phyloP scores from a whole-genome alignment of 1,284 basidiomycete species.

The Pseudozyma pruni region DNA sequence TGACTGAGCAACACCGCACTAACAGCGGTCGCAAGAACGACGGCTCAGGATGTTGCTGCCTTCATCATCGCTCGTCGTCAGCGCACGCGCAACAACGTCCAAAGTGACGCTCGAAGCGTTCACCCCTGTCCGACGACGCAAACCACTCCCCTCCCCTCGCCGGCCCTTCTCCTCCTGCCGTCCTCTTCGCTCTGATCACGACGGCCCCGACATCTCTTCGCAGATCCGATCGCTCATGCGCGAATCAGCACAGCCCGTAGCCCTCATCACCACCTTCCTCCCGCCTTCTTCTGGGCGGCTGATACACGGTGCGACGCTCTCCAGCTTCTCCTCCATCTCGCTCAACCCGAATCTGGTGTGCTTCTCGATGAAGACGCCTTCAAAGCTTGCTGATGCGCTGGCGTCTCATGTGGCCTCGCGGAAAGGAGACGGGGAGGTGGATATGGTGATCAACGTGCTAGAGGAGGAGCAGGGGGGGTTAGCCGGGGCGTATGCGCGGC shows the following conservation, averaged over 20 bases:
- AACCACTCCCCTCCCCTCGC: too few relatives aligned
- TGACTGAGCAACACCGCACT: too few relatives aligned
- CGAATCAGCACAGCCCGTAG: slow-evolving; percentile 36
- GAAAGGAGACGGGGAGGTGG: slow-evolving; percentile 6
- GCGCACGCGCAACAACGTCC: slow-evolving; percentile 19
- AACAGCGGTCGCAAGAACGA: too few relatives aligned
- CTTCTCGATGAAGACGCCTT: slow-evolving; percentile 39
- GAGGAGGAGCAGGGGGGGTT: slow-evolving; percentile 3
- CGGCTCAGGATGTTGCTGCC: not conserved
- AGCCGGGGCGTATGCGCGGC: slow-evolving; percentile 26
- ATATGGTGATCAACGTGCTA: slow-evolving; percentile 24
- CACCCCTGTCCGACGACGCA: not conserved
- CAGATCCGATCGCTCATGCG: slow-evolving; percentile 39
- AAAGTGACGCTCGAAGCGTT: slow-evolving; percentile 27
- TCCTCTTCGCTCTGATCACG: not conserved
- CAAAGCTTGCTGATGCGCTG: slow-evolving; percentile 24
- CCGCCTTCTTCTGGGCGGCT: not conserved
- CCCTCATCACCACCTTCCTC: slow-evolving; percentile 35
- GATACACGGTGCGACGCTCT: slow-evolving; percentile 46
- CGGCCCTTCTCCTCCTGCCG: not conserved
- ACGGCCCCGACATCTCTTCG: not conserved
- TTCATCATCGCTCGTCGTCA: slow-evolving; percentile 5
- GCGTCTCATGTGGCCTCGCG: not conserved
- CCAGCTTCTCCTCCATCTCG: slow-evolving; percentile 36
- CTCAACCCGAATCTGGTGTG: slow-evolving; percentile 32